phyloP scores from a whole-genome alignment of 1,284 basidiomycete species.

The Entoloma clypeatum region DNA sequence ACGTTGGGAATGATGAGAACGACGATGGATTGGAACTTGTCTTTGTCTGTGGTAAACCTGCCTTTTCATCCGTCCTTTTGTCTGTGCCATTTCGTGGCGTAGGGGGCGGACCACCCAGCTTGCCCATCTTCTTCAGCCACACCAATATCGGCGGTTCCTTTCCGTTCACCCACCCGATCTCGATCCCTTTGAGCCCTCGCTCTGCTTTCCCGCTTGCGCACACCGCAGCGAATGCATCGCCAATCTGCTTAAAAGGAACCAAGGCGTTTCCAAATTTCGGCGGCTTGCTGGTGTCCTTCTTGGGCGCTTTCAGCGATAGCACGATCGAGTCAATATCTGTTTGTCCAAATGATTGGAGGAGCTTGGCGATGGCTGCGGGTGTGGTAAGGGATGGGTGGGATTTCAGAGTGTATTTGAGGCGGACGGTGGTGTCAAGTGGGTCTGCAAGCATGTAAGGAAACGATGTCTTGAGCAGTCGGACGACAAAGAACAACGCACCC shows the following conservation, averaged over 20 bases:
- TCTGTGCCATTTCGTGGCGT: conserved; percentile 4
- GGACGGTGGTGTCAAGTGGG: conserved; percentile 67
- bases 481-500: conserved; percentile 33
- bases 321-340: conserved; percentile 63
- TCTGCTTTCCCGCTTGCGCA: conserved; percentile 53
- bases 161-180: conserved; percentile 66
- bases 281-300: conserved; percentile 49
- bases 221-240: conserved; percentile 69
- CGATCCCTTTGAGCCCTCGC: conserved; percentile 51
- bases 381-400: conserved; percentile 54
- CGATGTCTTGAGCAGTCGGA: conserved; percentile 2
- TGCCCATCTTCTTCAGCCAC: conserved; percentile 72
- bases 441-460: conserved; percentile 38
- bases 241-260: conserved; percentile 69
- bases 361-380: conserved; percentile 42
- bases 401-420: conserved; percentile 61
- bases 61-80: conserved; percentile 5
- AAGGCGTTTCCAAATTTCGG: conserved; percentile 65
- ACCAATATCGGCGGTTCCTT: conserved; percentile 71
- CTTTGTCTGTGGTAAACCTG: conserved; percentile 29
- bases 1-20: conserved; percentile 56
- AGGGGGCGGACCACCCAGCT: conserved; percentile 39
- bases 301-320: conserved; percentile 57
- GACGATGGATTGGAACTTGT: conserved; percentile 23
- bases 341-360: conserved; percentile 58